These are phyloP conservation scores for Sanguinoderma infundibulare DNA, from an alignment of 1,284 basidiomycete species.

Conservation along the genomic window DNA sequence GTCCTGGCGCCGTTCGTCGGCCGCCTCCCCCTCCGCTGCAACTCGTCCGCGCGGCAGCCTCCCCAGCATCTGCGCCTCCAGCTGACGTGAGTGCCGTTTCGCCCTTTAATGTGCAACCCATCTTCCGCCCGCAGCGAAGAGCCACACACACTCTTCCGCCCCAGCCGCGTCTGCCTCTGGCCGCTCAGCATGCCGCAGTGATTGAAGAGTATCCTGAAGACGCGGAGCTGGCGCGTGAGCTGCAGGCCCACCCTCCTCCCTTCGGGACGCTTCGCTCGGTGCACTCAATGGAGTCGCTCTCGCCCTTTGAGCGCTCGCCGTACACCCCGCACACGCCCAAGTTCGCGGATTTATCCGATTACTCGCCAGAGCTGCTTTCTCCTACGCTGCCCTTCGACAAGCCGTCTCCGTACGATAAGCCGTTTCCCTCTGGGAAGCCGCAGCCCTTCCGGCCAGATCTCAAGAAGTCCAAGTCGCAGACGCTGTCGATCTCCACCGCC, in stretches of 20 bases:
- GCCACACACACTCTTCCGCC: neutral
- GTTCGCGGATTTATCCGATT: neutral
- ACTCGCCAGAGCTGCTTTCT: neutral
- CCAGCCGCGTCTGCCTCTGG: neutral
- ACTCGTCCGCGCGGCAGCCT: neutral
- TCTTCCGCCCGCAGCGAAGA: constrained; percentile 1
- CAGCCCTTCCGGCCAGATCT: neutral
- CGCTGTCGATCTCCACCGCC: neutral
- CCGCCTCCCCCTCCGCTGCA: constrained; percentile 6
- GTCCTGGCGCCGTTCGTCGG: neutral
- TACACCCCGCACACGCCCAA: constrained; percentile 1
- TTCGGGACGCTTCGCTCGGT: constrained; percentile 3
- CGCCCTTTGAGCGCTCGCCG: neutral
- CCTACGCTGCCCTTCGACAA: neutral
- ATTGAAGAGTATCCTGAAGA: neutral
- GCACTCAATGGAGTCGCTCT: neutral
- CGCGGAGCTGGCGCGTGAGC: neutral
- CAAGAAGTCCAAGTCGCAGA: neutral
- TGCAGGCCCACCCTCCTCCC: constrained; percentile 7
- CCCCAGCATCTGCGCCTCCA: neutral
- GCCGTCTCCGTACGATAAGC: neutral
- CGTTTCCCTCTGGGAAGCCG: neutral
- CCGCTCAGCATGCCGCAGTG: neutral
- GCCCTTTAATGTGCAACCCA: neutral
- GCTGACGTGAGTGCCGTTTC: neutral